Evolutionary conservation across 768 basidiomycete genomes (phyloP), one percentile per base, ranked within the genome.

Genomic region (Amanita brunnescens): DNA sequence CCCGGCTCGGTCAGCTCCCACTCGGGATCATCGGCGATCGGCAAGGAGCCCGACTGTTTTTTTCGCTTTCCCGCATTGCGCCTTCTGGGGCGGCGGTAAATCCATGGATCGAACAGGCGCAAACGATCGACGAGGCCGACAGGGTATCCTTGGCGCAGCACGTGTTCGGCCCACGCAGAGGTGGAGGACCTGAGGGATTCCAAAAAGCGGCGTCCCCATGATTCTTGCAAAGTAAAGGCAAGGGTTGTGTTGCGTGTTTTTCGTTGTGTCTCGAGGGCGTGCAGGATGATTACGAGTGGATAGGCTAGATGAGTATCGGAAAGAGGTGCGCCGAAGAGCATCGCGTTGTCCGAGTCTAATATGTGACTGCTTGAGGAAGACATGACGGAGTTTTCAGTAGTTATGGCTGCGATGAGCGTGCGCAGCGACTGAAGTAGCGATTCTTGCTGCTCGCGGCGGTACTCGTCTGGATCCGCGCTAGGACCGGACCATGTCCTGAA

Each of bases 71-170:
- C 3, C 30, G 29, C 29, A 30, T 16, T 6, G 7, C 26, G 8
- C 1, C 30, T 44, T 35, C 51, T 49, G 6, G 52, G 54, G 6
- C 52, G 43, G 41, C 44, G 52, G 39, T 49, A 38, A n/a, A 21
- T 8, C 53, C 54, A 23, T 40, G 54, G n/a, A 55, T 64, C 59
- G 54, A 58, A 54, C 54, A 69, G 2, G 7, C 30, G n/a, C 10
- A 47, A n/a, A 13, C 59, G 56, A 24, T 60, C 56, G 14, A 57
- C 47, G 24, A 66, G 63, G 8, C 56, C 59, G 12, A 64, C 64
- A 0, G 75, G 75, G 21, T 73, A 65, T 5, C 63, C 67, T 4
- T 48, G 41, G 2, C 57, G 56, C 7, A 67, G 51, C 1, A 70
- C 62, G 5, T 52, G 50, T 7, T 65, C 53, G 0, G 73, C 54